Conservation (phyloP, 805 yeast species). For the Saccharomycopsis fibuligera region DNA sequence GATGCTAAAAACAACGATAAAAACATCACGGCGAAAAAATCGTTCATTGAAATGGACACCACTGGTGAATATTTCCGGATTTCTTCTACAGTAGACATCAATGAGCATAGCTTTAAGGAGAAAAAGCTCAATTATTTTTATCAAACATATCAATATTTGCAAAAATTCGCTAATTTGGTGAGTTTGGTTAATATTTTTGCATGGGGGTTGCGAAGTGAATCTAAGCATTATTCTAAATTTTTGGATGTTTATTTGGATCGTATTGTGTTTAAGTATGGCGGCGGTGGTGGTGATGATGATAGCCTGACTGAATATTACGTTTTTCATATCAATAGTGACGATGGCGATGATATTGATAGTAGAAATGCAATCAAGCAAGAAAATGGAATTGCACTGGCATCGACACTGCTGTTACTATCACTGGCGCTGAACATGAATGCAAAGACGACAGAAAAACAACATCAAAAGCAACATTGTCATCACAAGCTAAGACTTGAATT, state of each 20-base stretch:
- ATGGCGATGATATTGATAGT: neutral
- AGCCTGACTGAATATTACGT: conserved; percentile 3
- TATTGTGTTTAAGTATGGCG: conserved; percentile 5
- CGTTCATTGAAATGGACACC: conserved; percentile 7
- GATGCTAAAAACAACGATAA: too few species aligned
- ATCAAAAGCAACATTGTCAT: too few species aligned
- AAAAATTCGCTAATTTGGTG: conserved; percentile 3
- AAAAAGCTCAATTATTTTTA: conserved; percentile 6
- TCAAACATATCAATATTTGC: neutral
- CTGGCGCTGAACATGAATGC: too few species aligned
- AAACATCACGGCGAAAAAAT: too few species aligned
- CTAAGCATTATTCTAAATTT: neutral
- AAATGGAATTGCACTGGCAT: too few species aligned
- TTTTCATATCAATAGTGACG: conserved; percentile 5
- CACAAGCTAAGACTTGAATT: neutral
- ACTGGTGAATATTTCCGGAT: conserved; percentile 15
- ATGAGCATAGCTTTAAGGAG: conserved; percentile 1
- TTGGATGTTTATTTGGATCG: conserved; percentile 9
- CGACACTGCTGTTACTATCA: too few species aligned
- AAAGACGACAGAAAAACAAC: too few species aligned
- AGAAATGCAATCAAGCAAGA: neutral
- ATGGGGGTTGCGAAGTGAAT: neutral
- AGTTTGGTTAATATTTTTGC: conserved; percentile 5
- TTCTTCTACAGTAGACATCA: conserved; percentile 6
- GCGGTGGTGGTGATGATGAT: too few species aligned